These are phyloP conservation scores for Larix sibirica DNA, from an alignment of 83 land plant species.

Conservation along the genomic window DNA sequence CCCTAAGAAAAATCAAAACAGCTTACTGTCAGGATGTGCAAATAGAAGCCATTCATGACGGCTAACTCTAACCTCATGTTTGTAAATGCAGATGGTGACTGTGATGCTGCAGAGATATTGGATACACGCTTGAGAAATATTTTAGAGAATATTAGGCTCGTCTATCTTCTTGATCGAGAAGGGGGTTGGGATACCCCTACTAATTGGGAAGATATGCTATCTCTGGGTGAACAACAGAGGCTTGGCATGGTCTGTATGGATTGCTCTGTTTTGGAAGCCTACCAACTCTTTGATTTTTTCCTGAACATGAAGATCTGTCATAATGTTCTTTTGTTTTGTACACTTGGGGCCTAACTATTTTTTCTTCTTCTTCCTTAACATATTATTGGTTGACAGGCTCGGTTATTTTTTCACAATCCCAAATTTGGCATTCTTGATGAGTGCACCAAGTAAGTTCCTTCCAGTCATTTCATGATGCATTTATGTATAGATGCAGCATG, in stretches of 20 bases:
- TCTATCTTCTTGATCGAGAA: slow-evolving; percentile 87
- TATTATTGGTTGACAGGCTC: slow-evolving; percentile 60
- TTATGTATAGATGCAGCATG: neutral
- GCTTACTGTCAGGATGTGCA: neutral
- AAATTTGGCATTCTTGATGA: slow-evolving; percentile 98
- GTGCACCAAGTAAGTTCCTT: slow-evolving; percentile 89
- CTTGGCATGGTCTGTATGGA: slow-evolving; percentile 85
- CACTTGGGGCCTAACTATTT: slow-evolving; percentile 4
- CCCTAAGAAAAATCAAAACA: neutral
- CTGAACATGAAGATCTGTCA: neutral
- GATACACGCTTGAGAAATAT: slow-evolving; percentile 61
- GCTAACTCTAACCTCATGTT: neutral
- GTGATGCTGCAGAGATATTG: slow-evolving; percentile 43
- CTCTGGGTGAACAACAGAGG: slow-evolving; percentile 98
- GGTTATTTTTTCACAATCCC: slow-evolving; percentile 95
- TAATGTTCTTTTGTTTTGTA: slow-evolving; percentile 5
- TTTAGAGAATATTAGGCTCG: slow-evolving; percentile 83
- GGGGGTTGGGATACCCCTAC: slow-evolving; percentile 81
- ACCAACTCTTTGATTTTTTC: slow-evolving; percentile 2
- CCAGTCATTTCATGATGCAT: neutral
- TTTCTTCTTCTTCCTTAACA: neutral
- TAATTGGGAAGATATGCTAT: slow-evolving; percentile 97
- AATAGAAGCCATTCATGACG: neutral
- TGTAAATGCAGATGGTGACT: slow-evolving; percentile 29
- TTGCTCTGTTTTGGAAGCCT: neutral